Evolutionary conservation across 331 rosid genomes (phyloP), one percentile per base, ranked within the genome.

Genomic region (Quercus lobata): DNA sequence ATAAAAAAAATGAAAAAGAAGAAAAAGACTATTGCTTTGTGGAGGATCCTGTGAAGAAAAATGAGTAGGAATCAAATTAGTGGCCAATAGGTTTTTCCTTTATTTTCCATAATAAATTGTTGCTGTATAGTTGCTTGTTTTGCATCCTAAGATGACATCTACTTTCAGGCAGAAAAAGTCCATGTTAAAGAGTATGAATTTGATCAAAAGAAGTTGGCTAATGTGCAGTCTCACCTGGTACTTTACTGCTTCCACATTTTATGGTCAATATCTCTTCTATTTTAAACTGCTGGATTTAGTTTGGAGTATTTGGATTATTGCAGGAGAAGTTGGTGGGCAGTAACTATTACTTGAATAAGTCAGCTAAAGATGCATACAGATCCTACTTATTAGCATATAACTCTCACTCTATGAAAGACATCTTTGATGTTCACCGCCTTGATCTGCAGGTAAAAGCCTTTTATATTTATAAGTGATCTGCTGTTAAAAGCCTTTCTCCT

Each of bases 361-460:
- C 94, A 35, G 98, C 99, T 25, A 95, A 93, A 80, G 99, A 93
- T 56, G 99, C 99, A 54, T 95, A 91, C 84, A 84, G 93, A 77
- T 88, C 99, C 35, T 95, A 95, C 83, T 34, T 95, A 52, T 82
- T 90, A 80, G 96, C 98, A 15, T 95, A 95, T 75, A 87, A 93
- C 77, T 93, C 99, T 18, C 99, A 93, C 86, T 91, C 99, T 14
- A 91, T 89, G 93, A 95, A 93, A 84, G 99, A 93, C 78, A 91
- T 89, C 69, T 95, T 93, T 78, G 90, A 89, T 41, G 97, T 95
- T 74, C 94, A 95, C 75, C 89, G 85, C 73, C 94, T 95, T n/a
- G 98, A 95, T 86, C 27, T 95, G 63, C 96, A 91, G 99, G 99
- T 95, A 78, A 41, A 41, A 41, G 3, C 46, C 46, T 0, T 8